Evolutionary conservation across 352 stramenopile species (phyloP), one percentile per base, ranked within the genome.

Genomic region (Globisporangium emineosum): DNA sequence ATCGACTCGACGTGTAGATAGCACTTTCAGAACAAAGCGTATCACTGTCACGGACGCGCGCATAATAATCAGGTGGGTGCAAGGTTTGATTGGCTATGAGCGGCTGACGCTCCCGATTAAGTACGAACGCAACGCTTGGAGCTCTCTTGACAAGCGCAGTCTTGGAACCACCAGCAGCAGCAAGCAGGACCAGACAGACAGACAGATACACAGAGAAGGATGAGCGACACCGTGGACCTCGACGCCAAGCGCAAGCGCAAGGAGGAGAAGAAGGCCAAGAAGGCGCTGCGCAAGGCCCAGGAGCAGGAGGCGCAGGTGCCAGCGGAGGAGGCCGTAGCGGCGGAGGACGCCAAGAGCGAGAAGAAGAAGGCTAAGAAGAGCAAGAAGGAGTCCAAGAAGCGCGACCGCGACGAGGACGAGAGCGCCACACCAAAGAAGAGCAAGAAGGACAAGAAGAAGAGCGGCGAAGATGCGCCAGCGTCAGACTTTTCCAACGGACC

Each of bases 401-500:
- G 62, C 33, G 47, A 57, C 21, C 61, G 66, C 37, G 61, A 65
- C 9, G 66, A 66, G 32, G 72, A 78, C 50, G 77, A 81, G 67
- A 68, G 55, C 37, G 29, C 37, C 9, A 40, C 29, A 21, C 29
- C 40, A 9, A 66, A 66, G 52, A 84, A 84, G 52, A 47, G 51
- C 17, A 82, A 85, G 70, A 84, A 83, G 37, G 40, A 47, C 40
- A 89, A 91, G 57, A 53, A 83, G 57, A 83, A 86, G 56, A 63
- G 60, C 1, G 54, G 66, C 3, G 69, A 60, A 12, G 75, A 60
- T 2, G 64, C 8, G 60, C 58, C 4, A 52, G 45, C 66, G 8
- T 64, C 75, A 10, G 81, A 93, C 65, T 92, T 92, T 58, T 85
- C 77, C 50, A 79, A 71, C 54, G 84, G 81, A 3, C 84, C 83